Base-by-base conservation (phyloP, 257 asterid genomes). In the Ballota nigra region DNA sequence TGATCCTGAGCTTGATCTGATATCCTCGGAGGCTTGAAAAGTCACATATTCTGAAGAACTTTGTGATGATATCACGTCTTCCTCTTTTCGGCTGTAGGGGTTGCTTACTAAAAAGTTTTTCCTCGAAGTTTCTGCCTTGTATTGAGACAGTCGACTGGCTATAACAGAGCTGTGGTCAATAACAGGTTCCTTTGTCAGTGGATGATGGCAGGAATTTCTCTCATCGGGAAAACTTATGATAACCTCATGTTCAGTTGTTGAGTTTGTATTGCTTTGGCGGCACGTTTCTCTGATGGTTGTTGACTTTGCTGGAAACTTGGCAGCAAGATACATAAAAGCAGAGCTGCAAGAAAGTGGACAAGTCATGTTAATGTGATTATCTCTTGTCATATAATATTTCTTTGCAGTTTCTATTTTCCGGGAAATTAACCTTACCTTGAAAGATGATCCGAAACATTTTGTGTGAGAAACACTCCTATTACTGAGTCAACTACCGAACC, bases 401-500 rank as follows among this genome's bases (percentile, higher is more conserved):
- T 61, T 47, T 51, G 52, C 53, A 61, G 55, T 75, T 58, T 28
- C 24, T 65, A 40, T 29, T n/a, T n/a, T n/a, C 4, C 1, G 47
- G 41, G 63, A 56, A 59, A 63, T 57, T 45, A 51, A 36, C 47
- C 55, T 75, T 86, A 90, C 97, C 97, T 90, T 8, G 97, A 90
- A 55, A 90, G 96, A 83, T 90, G 97, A 72, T 90, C 97, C 22
- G 97, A 79, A 45, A 90, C 96, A 77, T 90, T 90, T 80, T 90
- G 97, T 34, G 97, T 90, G 80, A 90, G 93, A 78, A 86, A 90
- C 47, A 90, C 96, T 78, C 97, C 97, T 64, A 90, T 86, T 13
- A 88, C 93, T 7, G 97, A 90, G 81, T 90, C 97, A 70, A 90
- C 94, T 41, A 90, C 96, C 1, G 96, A 90, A 56, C 97, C 96